Evolutionary conservation across 805 yeast species (phyloP).

Genomic region (Zygosaccharomyces pseudorouxii): DNA sequence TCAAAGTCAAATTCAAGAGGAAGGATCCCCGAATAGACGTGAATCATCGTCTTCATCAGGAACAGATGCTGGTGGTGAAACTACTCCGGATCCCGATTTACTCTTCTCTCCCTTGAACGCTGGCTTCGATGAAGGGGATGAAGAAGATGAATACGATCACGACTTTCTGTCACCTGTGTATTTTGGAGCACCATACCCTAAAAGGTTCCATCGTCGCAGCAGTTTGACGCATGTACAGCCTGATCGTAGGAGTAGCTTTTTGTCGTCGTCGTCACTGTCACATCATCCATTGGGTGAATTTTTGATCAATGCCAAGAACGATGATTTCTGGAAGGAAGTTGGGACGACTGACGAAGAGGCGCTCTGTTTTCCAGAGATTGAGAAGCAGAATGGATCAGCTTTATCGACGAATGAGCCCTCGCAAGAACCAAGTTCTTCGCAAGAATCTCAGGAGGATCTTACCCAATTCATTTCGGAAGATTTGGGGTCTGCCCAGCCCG

Average conservation of each 20-base stretch:
- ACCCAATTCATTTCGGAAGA: slow-evolving; percentile 21
- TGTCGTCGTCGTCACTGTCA: not conserved
- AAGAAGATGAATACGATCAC: slow-evolving; percentile 22
- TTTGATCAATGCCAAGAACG: slow-evolving; percentile 15
- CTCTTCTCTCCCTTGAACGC: slow-evolving; percentile 27
- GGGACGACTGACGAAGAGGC: slow-evolving; percentile 27
- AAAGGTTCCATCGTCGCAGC: slow-evolving; percentile 19
- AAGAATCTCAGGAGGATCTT: slow-evolving; percentile 1
- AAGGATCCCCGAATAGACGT: not conserved
- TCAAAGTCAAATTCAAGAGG: not conserved
- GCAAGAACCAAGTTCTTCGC: not conserved
- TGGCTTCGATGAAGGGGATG: slow-evolving; percentile 17
- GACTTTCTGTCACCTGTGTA: slow-evolving; percentile 16
- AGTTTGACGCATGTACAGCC: slow-evolving; percentile 4
- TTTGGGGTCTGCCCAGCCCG: slow-evolving; percentile 9
- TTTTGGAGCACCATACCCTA: slow-evolving; percentile 20
- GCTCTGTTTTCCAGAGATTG: slow-evolving; percentile 11
- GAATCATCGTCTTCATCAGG: slow-evolving; percentile 4
- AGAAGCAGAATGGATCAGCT: slow-evolving; percentile 4
- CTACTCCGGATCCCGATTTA: slow-evolving; percentile 22
- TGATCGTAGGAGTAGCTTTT: slow-evolving; percentile 10
- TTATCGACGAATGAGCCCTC: too few species aligned
- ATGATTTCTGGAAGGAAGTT: slow-evolving; percentile 35
- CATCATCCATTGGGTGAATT: slow-evolving; percentile 8
- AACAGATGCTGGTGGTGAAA: slow-evolving; percentile 7